Percentiles rank a stretch among this genome's conserved stretches.
phyloP scores from a whole-genome alignment of 2,329 filamentous ascomycete species.

The Cordyceps pruinosa region DNA sequence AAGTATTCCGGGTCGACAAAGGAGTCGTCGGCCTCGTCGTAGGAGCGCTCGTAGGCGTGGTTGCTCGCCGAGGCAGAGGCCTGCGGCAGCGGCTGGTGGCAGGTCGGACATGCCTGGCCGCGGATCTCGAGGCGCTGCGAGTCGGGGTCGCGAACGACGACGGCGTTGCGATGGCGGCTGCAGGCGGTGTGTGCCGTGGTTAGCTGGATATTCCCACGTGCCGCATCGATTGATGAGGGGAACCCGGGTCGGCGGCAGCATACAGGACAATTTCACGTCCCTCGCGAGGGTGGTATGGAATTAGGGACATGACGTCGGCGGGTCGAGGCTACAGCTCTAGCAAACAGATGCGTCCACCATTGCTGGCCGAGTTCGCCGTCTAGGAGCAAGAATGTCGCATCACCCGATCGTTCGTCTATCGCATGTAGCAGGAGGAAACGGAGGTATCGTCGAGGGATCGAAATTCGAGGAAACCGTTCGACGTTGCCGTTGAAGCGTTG shows the following conservation, averaged over 20 bases:
- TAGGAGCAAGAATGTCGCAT: neutral
- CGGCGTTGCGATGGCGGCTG: constrained; percentile 85
- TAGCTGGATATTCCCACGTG: neutral
- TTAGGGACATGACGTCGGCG: constrained; percentile 51
- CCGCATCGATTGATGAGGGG: neutral
- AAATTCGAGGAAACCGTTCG: neutral
- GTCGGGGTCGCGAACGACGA: constrained; percentile 82
- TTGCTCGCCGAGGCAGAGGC: constrained; percentile 37
- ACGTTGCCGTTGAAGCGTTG: neutral
- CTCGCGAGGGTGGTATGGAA: constrained; percentile 67
- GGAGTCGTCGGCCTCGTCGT: constrained; percentile 42
- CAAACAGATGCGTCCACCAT: neutral
- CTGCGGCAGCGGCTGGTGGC: constrained; percentile 62
- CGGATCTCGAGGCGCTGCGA: constrained; percentile 82
- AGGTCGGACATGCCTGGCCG: constrained; percentile 78
- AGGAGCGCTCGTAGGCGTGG: constrained; percentile 39
- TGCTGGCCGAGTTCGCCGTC: neutral
- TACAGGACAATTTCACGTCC: constrained; percentile 76
- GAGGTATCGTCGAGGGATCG: neutral
- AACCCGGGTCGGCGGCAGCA: constrained; percentile 28
- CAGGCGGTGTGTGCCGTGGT: neutral
- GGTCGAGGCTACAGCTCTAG: neutral
- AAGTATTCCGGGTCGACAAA: constrained; percentile 94
- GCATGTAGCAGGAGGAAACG: neutral
- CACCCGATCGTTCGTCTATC: neutral